Evolutionary conservation across 2,329 filamentous ascomycete species (phyloP).

Genomic region (Hymenoscyphus fraxineus): DNA sequence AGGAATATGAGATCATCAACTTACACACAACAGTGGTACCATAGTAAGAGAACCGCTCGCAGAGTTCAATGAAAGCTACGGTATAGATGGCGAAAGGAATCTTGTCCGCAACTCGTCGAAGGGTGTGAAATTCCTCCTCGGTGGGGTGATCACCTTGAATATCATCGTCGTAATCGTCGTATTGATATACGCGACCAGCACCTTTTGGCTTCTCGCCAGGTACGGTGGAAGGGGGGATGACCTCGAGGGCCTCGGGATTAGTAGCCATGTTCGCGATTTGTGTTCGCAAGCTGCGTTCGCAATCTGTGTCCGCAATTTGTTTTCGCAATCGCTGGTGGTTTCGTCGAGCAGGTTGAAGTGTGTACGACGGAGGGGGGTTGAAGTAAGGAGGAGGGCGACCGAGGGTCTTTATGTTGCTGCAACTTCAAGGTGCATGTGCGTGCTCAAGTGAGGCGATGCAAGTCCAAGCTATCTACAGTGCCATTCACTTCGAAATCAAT

Average conservation of each 20-base stretch:
- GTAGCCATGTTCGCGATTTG: background rate
- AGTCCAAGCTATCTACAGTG: background rate
- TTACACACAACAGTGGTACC: conserved; percentile 59
- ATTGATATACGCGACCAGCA: conserved; percentile 1
- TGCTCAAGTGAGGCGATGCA: background rate
- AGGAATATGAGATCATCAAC: conserved; percentile 28
- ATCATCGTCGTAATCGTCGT: conserved; percentile 12
- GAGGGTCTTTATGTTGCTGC: conserved; percentile 4
- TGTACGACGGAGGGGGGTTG: background rate
- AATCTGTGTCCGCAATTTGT: background rate
- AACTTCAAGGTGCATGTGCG: background rate
- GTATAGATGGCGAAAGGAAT: conserved; percentile 38
- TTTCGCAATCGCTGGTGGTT: background rate
- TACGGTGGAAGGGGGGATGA: background rate
- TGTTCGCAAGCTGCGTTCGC: background rate
- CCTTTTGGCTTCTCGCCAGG: background rate
- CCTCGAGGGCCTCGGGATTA: background rate
- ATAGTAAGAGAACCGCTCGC: conserved; percentile 61
- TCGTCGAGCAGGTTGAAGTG: conserved; percentile 4
- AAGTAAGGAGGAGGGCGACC: background rate
- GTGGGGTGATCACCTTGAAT: conserved; percentile 24
- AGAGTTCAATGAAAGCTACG: conserved; percentile 60
- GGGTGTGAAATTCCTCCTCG: conserved; percentile 27
- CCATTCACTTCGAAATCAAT: background rate
- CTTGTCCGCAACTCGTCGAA: conserved; percentile 27